These are phyloP conservation scores for Gentiana straminea DNA, from an alignment of 257 asterid genomes.

Conservation along the genomic window DNA sequence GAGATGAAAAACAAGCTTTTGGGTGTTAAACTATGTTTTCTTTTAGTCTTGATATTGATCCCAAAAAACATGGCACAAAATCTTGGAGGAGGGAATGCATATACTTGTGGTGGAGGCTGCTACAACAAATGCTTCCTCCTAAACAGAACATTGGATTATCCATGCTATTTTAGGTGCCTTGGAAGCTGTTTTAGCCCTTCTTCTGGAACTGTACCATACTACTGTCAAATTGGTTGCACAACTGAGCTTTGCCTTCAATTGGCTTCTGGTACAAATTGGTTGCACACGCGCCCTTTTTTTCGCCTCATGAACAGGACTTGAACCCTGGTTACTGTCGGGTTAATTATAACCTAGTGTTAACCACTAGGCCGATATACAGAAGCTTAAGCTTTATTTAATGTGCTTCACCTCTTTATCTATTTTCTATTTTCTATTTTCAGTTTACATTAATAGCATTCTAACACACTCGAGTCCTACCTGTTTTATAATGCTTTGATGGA, in stretches of 20 bases:
- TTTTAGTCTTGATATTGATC: conserved; percentile 11
- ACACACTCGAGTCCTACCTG: no score
- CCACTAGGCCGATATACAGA: no score
- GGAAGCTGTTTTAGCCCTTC: conserved; percentile 25
- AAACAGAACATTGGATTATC: conserved; percentile 3
- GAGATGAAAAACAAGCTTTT: conserved; percentile 9
- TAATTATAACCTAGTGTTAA: no score
- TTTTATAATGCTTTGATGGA: no score
- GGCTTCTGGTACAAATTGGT: conserved; percentile 19
- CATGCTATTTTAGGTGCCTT: conserved; percentile 34
- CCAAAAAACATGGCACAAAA: conserved; percentile 5
- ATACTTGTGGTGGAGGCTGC: conserved; percentile 56
- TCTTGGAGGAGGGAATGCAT: conserved; percentile 14
- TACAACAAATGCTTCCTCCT: conserved; percentile 33
- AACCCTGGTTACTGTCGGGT: no score
- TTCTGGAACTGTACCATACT: conserved; percentile 18
- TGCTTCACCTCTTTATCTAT: not conserved
- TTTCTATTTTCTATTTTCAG: not conserved
- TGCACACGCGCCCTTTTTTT: no score
- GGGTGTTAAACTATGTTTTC: conserved; percentile 8
- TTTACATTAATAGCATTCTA: no score
- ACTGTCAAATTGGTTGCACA: conserved; percentile 45
- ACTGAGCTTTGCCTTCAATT: conserved; percentile 18
- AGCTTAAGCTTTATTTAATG: no score
- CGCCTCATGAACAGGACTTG: no score